Conservation (phyloP, 768 basidiomycete species). For the Tylopilus subfusipes region DNA sequence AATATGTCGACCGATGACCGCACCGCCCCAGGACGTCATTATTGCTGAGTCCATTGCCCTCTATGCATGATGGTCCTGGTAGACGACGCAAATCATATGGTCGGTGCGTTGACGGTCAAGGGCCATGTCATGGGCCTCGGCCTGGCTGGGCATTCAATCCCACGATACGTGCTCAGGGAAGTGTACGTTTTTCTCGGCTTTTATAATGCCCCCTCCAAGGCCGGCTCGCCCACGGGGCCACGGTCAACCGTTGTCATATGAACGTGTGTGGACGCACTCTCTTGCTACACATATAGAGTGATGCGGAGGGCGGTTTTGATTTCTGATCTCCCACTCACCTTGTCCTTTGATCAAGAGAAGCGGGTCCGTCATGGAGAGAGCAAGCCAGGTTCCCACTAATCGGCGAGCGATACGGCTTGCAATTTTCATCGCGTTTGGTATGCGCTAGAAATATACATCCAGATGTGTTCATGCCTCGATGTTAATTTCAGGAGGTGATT, state of each 20-base stretch:
- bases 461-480: neutral
- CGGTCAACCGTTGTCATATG: conserved; percentile 2
- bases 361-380: neutral
- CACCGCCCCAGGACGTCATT: neutral
- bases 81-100: neutral
- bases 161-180: neutral
- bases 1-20: neutral
- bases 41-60: neutral
- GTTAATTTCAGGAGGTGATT: conserved; percentile 9
- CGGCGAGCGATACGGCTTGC: conserved; percentile 10
- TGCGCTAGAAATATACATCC: neutral
- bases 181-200: neutral
- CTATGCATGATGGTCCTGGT: neutral
- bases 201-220: neutral
- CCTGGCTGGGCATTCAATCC: neutral
- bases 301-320: neutral
- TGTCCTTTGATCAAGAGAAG: neutral
- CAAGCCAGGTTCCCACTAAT: conserved; percentile 9
- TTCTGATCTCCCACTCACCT: neutral
- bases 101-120: neutral
- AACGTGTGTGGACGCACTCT: neutral
- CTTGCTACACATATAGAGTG: neutral
- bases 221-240: neutral
- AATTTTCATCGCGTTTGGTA: conserved; percentile 16
- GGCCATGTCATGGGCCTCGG: neutral